Base-by-base conservation (phyloP, 73 alveolate genomes). In the Paramecium tetraurelia region DNA sequence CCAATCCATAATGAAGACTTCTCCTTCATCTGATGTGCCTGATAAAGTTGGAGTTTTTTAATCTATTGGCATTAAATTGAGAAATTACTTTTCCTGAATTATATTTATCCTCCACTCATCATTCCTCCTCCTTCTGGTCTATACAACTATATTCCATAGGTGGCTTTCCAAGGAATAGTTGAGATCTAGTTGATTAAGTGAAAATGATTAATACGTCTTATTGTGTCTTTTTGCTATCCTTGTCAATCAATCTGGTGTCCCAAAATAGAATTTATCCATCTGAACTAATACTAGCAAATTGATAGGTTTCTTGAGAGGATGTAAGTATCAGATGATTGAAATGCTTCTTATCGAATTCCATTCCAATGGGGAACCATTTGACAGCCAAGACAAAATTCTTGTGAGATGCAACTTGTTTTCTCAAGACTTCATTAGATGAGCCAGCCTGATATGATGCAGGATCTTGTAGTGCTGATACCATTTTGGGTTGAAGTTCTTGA, bases 1-100 rank as follows among this genome's bases (percentile, higher is more conserved):
- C 99, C 99, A 97, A 85, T 97, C 99, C 8, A 95, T 93, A 9
- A 92, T 50, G 63, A 95, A 86, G 1, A 97, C 90, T 72, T 97
- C 99, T 1, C 99, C 99, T 75, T 96, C 98, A 80, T 97, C 99
- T 46, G 97, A 93, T 21, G 98, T 95, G 4, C 97, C 98, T 96
- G 97, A 94, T 77, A 97, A 96, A 8, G 93, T 94, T 8, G 98
- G 76, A 21, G 80, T 69, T 16, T 76, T 86, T 53, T 89, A 86
- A 12, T 87, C 93, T 75, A 92, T 69, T n/a, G 6, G 7, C 16
- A 71, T 33, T 7, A 40, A 40, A 33, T 33, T 33, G 33, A 31
- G 43, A 29, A 14, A 35, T 36, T 72, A 77, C 89, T 77, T 46
- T 71, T 88, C 48, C 93, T 86, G 58, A 97, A 93, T 18, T 92